Conservation (phyloP, 169 alveolate species). For the Perkinsus chesapeaki region DNA sequence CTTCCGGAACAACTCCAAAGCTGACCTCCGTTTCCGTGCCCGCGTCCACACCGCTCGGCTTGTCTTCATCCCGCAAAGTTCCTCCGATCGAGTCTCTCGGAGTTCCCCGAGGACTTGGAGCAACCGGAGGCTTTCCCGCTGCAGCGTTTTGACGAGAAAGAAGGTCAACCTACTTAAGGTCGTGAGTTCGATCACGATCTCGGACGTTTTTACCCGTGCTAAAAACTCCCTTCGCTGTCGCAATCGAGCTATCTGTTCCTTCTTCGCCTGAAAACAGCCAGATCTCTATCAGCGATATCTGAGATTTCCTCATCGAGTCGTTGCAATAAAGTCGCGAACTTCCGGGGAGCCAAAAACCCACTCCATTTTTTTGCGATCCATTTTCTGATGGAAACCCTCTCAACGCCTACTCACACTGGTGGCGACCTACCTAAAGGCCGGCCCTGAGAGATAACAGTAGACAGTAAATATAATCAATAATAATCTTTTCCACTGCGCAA, state of each 20-base stretch:
- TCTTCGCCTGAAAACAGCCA: background rate
- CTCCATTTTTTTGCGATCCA: too few relatives aligned
- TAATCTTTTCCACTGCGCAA: too few relatives aligned
- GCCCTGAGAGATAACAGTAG: too few relatives aligned
- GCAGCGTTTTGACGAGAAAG: background rate
- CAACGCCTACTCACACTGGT: too few relatives aligned
- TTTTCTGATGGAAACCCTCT: too few relatives aligned
- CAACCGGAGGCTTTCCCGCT: background rate
- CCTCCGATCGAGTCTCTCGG: background rate
- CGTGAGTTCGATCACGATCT: background rate
- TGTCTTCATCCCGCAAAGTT: background rate
- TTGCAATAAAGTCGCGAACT: too few relatives aligned
- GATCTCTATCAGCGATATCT: background rate
- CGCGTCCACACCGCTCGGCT: background rate
- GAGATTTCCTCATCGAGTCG: too few relatives aligned
- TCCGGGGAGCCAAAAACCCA: too few relatives aligned
- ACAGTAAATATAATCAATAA: too few relatives aligned
- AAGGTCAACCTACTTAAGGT: background rate
- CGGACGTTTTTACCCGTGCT: background rate
- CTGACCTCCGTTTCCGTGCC: background rate
- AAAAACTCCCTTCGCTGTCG: background rate
- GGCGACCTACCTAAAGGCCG: too few relatives aligned
- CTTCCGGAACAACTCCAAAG: background rate
- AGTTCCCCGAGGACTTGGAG: background rate
- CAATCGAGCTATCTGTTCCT: background rate